These are phyloP conservation scores for Boletus subparvulus DNA, from an alignment of 768 basidiomycete species.

Conservation along the genomic window DNA sequence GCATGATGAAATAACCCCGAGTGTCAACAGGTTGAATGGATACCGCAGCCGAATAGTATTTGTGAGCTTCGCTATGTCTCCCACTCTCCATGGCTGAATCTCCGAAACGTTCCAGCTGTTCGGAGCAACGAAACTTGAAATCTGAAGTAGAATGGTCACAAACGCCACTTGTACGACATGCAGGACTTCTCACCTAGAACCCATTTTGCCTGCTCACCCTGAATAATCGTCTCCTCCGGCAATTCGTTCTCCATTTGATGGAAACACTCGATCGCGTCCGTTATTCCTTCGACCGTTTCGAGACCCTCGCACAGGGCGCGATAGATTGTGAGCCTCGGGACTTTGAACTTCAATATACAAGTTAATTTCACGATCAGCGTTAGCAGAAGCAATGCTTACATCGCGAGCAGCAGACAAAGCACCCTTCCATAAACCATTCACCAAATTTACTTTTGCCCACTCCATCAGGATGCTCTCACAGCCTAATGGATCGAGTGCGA, in stretches of 20 bases:
- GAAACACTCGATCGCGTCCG: background rate
- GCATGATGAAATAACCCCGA: background rate
- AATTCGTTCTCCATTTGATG: background rate
- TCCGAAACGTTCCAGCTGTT: background rate
- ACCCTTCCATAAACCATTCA: background rate
- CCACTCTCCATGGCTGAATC: background rate
- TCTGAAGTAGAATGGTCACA: background rate
- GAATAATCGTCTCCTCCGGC: background rate
- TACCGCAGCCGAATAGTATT: background rate
- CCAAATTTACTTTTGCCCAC: background rate
- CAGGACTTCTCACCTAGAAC: background rate
- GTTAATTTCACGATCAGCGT: background rate
- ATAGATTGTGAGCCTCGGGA: background rate
- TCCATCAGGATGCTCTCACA: background rate
- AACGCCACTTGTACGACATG: no score
- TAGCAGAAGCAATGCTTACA: background rate
- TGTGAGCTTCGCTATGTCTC: background rate
- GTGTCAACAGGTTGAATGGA: background rate
- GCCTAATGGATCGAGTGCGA: background rate
- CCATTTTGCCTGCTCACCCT: background rate
- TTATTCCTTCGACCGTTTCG: background rate
- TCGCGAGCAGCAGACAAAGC: background rate
- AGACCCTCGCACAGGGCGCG: background rate
- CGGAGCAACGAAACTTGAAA: background rate
- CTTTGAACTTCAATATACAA: background rate